phyloP scores from a whole-genome alignment of 202 grass and related monocot genomes.

The Bolboschoenoplectus hybrid region DNA sequence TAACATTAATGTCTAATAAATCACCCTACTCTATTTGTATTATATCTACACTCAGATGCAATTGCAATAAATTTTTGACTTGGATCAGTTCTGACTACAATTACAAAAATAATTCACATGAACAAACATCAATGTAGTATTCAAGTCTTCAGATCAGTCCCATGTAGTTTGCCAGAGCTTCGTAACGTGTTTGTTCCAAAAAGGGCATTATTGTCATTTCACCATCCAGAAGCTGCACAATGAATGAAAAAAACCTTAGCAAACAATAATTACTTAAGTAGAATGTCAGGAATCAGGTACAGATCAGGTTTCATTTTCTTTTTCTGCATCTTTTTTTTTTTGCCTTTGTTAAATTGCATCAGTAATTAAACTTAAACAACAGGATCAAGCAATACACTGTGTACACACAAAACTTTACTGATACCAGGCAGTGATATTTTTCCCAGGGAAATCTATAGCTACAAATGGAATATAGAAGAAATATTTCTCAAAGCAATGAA shows the following conservation, averaged over 20 bases:
- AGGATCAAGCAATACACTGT: neutral
- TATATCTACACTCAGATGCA: conserved; percentile 37
- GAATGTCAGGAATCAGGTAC: neutral
- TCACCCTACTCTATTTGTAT: conserved; percentile 28
- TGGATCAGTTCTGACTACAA: neutral
- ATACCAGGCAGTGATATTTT: neutral
- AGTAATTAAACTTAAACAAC: neutral
- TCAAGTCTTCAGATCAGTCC: conserved; percentile 2
- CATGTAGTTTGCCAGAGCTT: neutral
- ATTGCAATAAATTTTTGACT: neutral
- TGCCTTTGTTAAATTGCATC: conserved; percentile 3
- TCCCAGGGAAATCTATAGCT: neutral
- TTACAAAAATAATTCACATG: conserved; percentile 26
- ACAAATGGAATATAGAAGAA: neutral
- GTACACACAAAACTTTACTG: neutral
- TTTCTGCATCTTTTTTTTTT: neutral
- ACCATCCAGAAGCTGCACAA: conserved; percentile 24
- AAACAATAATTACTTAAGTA: neutral
- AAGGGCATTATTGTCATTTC: conserved; percentile 5
- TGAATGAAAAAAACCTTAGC: neutral
- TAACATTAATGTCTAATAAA: conserved; percentile 14
- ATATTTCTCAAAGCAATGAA: conserved; percentile 17
- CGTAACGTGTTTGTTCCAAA: neutral
- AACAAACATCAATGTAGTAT: neutral
- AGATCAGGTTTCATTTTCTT: neutral